These are phyloP conservation scores for Naganishia liquefaciens DNA, from an alignment of 1,284 basidiomycete genomes.

Conservation along the genomic window DNA sequence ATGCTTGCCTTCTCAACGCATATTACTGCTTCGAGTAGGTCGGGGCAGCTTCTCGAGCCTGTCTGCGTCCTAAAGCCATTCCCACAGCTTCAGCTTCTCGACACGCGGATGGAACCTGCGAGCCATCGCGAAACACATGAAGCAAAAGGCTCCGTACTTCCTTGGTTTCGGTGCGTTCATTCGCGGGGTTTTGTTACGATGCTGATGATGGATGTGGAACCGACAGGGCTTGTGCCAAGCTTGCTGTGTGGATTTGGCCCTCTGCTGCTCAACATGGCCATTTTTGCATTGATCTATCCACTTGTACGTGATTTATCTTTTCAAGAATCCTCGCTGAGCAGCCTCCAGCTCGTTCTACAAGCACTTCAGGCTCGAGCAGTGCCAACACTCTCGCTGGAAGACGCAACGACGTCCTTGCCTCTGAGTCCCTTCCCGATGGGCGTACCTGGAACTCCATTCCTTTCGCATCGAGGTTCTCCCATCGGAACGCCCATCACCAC, in stretches of 20 bases:
- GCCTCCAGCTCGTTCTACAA: slow-evolving; percentile 49
- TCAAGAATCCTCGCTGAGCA: neutral
- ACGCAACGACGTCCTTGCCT: slow-evolving; percentile 19
- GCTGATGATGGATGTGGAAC: no score
- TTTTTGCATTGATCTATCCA: slow-evolving; percentile 54
- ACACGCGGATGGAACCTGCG: slow-evolving; percentile 47
- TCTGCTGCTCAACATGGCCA: slow-evolving; percentile 50
- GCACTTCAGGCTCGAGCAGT: slow-evolving; percentile 48
- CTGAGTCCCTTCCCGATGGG: slow-evolving; percentile 16
- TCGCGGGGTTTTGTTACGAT: no score
- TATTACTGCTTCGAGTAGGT: slow-evolving; percentile 55
- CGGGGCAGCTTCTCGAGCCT: neutral
- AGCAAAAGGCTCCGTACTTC: slow-evolving; percentile 38
- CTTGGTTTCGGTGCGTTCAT: slow-evolving; percentile 49
- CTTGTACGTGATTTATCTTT: slow-evolving; percentile 40
- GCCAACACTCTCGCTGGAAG: slow-evolving; percentile 31
- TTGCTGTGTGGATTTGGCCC: slow-evolving; percentile 50
- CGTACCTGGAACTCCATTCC: slow-evolving; percentile 15
- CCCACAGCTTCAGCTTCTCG: slow-evolving; percentile 45
- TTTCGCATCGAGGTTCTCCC: slow-evolving; percentile 8
- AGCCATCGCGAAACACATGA: slow-evolving; percentile 35
- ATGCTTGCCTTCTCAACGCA: slow-evolving; percentile 51
- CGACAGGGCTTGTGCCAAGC: slow-evolving; percentile 45
- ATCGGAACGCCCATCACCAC: slow-evolving; percentile 23
- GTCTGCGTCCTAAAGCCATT: neutral